phyloP scores from a whole-genome alignment of 495 filamentous ascomycete species.

The Aspergillus bridgeri region DNA sequence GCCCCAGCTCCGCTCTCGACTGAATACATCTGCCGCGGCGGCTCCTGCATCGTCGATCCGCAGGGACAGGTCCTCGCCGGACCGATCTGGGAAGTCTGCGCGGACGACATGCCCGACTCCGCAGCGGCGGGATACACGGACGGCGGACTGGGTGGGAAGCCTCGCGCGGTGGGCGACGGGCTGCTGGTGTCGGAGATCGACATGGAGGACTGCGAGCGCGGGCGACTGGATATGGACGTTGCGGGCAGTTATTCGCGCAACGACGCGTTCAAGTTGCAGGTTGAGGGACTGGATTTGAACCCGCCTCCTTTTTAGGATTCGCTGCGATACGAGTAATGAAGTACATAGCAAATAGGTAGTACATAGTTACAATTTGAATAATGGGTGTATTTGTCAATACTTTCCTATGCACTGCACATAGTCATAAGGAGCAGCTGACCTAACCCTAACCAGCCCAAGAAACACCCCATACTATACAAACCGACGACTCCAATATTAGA shows the following conservation, averaged over 20 bases:
- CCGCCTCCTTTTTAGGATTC: conserved; percentile 56
- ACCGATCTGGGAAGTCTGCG: conserved; percentile 72
- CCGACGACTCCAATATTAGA: too few species aligned
- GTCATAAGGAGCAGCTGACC: too few species aligned
- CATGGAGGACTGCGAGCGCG: conserved; percentile 61
- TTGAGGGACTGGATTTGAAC: conserved; percentile 69
- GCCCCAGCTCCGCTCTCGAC: neutral
- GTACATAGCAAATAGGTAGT: too few species aligned
- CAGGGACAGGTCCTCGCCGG: conserved; percentile 73
- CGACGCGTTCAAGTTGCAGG: conserved; percentile 75
- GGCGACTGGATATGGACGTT: conserved; percentile 63
- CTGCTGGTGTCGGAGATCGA: conserved; percentile 52
- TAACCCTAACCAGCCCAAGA: too few species aligned
- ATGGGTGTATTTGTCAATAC: too few species aligned
- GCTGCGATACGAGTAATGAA: too few species aligned
- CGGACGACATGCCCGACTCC: conserved; percentile 48
- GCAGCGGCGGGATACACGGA: conserved; percentile 3
- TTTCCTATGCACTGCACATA: too few species aligned
- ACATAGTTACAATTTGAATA: too few species aligned
- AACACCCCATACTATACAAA: too few species aligned
- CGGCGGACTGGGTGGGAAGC: neutral
- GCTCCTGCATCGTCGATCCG: conserved; percentile 78
- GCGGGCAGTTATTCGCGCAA: conserved; percentile 79
- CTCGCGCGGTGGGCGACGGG: conserved; percentile 20
- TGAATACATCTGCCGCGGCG: conserved; percentile 62